A percentile compares a stretch with the other conserved stretches of the same genome.
Conservation (phyloP, 2,329 filamentous ascomycete species). For the Coniochaeta sp. region DNA sequence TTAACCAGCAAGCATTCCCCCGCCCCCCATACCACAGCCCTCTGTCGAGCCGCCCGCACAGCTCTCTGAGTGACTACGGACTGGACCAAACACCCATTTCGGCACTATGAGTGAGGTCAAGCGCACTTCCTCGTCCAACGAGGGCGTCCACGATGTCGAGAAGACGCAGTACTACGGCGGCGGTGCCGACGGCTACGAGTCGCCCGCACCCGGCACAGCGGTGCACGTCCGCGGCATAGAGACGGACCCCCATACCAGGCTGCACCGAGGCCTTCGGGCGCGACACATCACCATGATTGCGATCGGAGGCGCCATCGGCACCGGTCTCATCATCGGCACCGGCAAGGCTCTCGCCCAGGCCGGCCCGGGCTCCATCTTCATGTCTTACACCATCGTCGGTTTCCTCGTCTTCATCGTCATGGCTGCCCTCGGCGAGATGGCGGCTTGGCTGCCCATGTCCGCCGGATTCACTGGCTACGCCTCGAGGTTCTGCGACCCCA, state of each 20-base stretch:
- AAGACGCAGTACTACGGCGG: neutral
- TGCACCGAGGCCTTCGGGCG: slow-evolving; percentile 43
- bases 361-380: slow-evolving; percentile 60
- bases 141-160: neutral
- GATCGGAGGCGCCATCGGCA: slow-evolving; percentile 57
- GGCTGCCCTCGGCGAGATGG: slow-evolving; percentile 78
- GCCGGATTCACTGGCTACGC: slow-evolving; percentile 80
- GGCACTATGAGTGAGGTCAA: neutral
- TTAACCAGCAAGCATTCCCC: neutral
- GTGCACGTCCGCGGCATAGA: neutral
- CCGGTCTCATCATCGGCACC: slow-evolving; percentile 66
- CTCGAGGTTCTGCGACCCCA: slow-evolving; percentile 70
- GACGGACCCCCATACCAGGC: neutral
- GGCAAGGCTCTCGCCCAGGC: slow-evolving; percentile 45
- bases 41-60: neutral
- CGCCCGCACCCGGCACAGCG: neutral
- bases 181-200: neutral
- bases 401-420: slow-evolving; percentile 74
- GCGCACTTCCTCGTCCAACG: slow-evolving; percentile 2
- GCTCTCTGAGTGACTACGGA: neutral
- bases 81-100: neutral
- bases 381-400: slow-evolving; percentile 64
- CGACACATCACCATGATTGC: slow-evolving; percentile 48
- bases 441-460: slow-evolving; percentile 69
- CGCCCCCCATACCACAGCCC: neutral